phyloP scores from a whole-genome alignment of 106 monocot species.

The Iris macrosiphon region DNA sequence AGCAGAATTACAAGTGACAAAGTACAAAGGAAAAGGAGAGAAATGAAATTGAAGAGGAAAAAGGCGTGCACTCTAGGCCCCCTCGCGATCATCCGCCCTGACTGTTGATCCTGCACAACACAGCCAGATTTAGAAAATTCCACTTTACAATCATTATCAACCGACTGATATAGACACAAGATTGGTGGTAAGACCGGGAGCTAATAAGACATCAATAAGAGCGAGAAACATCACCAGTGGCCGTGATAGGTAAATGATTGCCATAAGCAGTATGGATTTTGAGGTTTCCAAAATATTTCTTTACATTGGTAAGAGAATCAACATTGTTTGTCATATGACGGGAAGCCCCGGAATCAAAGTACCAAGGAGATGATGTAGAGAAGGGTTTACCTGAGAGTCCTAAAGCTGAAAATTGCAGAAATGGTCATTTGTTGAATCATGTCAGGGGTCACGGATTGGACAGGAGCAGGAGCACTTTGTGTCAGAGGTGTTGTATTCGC shows the following conservation, averaged over 20 bases:
- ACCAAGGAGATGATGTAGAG: background rate
- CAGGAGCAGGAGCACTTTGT: too few species aligned
- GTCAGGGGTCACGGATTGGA: slow-evolving; percentile 13
- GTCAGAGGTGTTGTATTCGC: background rate
- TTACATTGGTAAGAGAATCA: background rate
- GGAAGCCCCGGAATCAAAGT: background rate
- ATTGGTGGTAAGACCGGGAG: slow-evolving; percentile 3
- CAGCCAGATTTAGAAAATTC: background rate
- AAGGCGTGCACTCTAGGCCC: background rate
- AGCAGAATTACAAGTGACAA: background rate
- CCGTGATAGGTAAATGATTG: background rate
- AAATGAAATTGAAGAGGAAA: background rate
- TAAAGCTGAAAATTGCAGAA: background rate
- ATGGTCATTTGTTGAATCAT: slow-evolving; percentile 17
- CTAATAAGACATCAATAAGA: slow-evolving; percentile 6
- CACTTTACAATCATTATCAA: slow-evolving; percentile 4
- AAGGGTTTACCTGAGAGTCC: background rate
- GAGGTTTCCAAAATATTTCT: background rate
- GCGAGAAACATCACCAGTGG: background rate
- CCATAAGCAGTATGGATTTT: background rate
- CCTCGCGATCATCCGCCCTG: background rate
- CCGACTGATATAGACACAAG: slow-evolving; percentile 6
- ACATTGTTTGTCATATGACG: slow-evolving; percentile 1
- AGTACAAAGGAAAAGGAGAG: background rate
- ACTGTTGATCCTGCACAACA: slow-evolving; percentile 1